Evolutionary conservation across 176 grass and related monocot genomes (phyloP), one percentile per base, ranked within the genome.

Genomic region (Avena eriantha): DNA sequence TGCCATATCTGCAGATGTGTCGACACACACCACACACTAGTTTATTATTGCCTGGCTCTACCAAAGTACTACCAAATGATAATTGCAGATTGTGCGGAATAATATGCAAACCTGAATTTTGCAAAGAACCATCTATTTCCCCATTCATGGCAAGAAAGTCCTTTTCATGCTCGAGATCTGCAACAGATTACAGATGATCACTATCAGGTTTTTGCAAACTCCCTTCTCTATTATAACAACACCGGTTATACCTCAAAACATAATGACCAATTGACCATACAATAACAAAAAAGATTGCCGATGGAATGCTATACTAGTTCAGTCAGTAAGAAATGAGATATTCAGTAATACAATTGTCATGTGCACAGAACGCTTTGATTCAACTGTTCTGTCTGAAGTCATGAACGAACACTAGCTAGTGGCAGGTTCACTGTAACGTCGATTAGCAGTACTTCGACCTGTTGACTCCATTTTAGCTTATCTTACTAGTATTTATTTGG

Each of bases 31-130:
- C 45, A 10, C 45, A 4, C 0, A 56, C 1, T 7, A 55, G 16
- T 55, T 12, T 18, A 21, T 19, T 21, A 8, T 17, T 19, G 1
- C 13, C 61, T 31, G 24, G 11, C 13, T 65, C 61, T 65, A 65
- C 3, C 24, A 31, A 31, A 29, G 45, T 4, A 0, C 68, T 47
- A 24, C 41, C 12, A 48, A 74, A 50, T 49, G 1, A 1, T n/a
- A 4, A 36, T 35, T 35, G 9, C 17, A 17, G 23, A 57, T 63
- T 39, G n/a, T 48, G 41, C 15, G 29, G 58, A 41, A 41, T 41
- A 65, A 31, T 31, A 17, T 11, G 23, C 41, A 81, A 0, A 85
- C 83, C 83, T 78, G 83, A 85, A 65, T 78, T 90, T 41, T 77
- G 10, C 79, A 39, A 50, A 13, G 41, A 69, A 17, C 39, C 76